Evolutionary conservation across 805 yeast genomes (phyloP), one percentile per base, ranked within the genome.

Genomic region (Kazachstania viticola): DNA sequence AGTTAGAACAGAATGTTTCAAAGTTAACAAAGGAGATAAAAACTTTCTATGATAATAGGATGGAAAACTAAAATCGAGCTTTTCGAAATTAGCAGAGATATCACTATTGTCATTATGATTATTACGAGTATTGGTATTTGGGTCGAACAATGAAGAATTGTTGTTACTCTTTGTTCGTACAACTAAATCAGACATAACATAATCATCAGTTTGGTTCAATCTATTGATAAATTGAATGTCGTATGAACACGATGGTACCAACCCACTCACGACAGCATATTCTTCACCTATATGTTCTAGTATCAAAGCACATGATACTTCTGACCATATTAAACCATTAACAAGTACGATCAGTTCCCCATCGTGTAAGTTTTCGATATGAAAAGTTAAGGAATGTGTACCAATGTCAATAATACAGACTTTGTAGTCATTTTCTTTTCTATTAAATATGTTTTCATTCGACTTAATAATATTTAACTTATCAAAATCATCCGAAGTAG

Each of bases 301-400:
- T 6, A 48, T 40, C 3, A 54, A 37, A 7, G 73, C 73, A 24
- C 70, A 62, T 0, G 74, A 64, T 2, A 73, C 72, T 45, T 75
- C 82, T 17, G 74, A 69, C 85, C 85, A 78, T 11, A 70, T 64
- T 15, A 77, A 66, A 15, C 82, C 83, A 44, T 78, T 77, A 4
- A 78, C 82, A 33, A 62, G 54, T 9, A 65, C 65, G 28, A 61
- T 56, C 5, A 67, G 48, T 33, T 56, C 65, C 30, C 64, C 63
- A 33, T 62, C 58, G 28, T 52, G 49, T 14, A 63, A 62, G 31
- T 69, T 64, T 30, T 64, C 60, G 21, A 72, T 50, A 36, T 67
- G 72, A 40, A 71, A 69, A 2, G 69, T 68, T 23, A 72, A 58
- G 14, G 71, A 54, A 8, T 73, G 70, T 22, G 70, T 67, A 15